Base-by-base conservation (phyloP, 129 eudicot genomes). In the Escallonia herrerae region DNA sequence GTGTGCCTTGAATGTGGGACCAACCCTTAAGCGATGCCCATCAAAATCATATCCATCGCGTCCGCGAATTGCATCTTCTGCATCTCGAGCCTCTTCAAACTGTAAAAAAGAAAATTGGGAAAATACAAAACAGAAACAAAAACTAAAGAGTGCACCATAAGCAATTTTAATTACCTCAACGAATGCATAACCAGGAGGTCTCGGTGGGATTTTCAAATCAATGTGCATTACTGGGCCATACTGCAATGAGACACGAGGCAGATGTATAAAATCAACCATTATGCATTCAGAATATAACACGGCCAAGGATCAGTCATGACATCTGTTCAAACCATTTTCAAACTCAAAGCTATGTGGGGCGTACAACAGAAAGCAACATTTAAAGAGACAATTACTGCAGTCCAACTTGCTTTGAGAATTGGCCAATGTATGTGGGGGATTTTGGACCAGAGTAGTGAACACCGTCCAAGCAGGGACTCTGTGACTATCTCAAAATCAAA, bases 1-100 rank as follows among this genome's bases (percentile, higher is more conserved):
- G 62, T 62, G 58, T 66, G 72, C n/a, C 13, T 53, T 48, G 53
- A 69, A 51, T 6, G 62, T 58, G 59, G 14, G 69, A 85, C 91
- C 52, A 4, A 90, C 97, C 89, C 97, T 79, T 62, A 90, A 66
- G 60, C 95, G 86, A 41, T 90, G 85, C 48, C 97, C 97, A 60
- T 90, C 97, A 69, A 90, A 90, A 68, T 86, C 93, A 78, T 90
- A 90, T 70, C 95, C 97, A 79, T 90, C 97, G 65, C 97, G 97
- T 56, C 95, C 97, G 51, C 84, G 84, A 46, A 90, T 90, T 47
- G 97, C 97, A 82, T 86, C 95, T 68, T 87, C 95, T 73, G 95
- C 97, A 80, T 90, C 95, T 40, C 97, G 95, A 37, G 85, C 78
- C 77, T 90, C 97, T 66, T 90, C 97, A 80, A 90, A 90, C 97